Base-by-base conservation (phyloP, 495 filamentous ascomycete genomes). In the Thozetella sp. region DNA sequence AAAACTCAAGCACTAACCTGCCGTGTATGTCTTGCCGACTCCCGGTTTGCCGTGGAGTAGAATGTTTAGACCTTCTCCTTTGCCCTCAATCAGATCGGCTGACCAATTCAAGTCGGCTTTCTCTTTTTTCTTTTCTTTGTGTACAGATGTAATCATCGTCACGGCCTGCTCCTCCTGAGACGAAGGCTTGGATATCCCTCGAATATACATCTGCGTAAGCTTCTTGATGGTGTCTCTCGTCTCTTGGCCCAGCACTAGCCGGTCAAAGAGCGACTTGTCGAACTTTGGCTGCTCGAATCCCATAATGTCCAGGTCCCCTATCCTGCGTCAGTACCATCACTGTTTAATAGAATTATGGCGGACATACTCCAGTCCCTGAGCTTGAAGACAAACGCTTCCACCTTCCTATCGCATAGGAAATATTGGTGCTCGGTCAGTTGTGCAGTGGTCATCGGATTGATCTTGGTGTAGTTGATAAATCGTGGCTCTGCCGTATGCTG, bases 1-100 rank as follows among this genome's bases (percentile, higher is more conserved):
- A n/a, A 17, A 17, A 37, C 9, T 37, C 30, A 37, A 9, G 9
- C 17, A 9, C 30, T 37, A 6, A 37, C 30, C 30, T 37, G 30
- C 30, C 6, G 30, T 37, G 17, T 37, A 37, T 37, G 30, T 37
- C 59, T 53, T 43, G 53, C 62, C 68, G 13, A 68, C 66, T 22
- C 66, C 68, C 11, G 66, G 68, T 11, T 55, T 58, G 1, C 65
- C 66, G 25, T 69, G 63, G n/a, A 71, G 46, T n/a, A 71, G 50
- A 61, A 71, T 64, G 40, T 64, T 67, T 1, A 61, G 67, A 37
- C 65, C 67, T 54, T 70, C 60, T 4, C 65, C 67, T 51, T 70
- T 70, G 24, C 63, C 65, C 62, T 65, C 63, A 23, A 70, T 58
- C 52, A 70, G 65, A 53, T 70, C 67, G 40, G 56, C 67, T 0